Base-by-base conservation (phyloP, 331 rosid genomes). In the Malus hybrid region DNA sequence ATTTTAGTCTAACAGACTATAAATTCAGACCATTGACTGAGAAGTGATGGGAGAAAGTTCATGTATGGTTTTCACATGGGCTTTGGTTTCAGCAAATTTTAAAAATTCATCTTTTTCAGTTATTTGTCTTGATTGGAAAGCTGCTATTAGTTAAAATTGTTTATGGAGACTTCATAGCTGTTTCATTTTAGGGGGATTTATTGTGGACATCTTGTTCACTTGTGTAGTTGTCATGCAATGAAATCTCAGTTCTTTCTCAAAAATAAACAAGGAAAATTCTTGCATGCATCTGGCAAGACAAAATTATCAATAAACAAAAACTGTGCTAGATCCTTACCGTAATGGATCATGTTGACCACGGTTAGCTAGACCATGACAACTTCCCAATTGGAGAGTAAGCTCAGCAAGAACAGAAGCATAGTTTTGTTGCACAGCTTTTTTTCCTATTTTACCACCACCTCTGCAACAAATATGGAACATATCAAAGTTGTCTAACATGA, bases 401-500 rank as follows among this genome's bases (percentile, higher is more conserved):
- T 94, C 97, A 73, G 96, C 93, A 69, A 94, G 95, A 80, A 94
- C 97, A 74, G 90, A 90, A 81, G 99, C 92, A 84, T 94, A 94
- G 77, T 86, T 89, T 77, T 85, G 93, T 79, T 94, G 93, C 74
- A 92, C 97, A 60, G 97, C 90, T 82, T 85, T 89, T 87, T 94
- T 94, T 73, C 99, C 99, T 66, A 92, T 86, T 85, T 88, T 94
- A n/a, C 99, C 99, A 55, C 99, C 97, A 73, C 99, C 97, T 83
- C 99, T 94, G 87, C 90, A 85, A 85, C 73, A 81, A 83, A 46
- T 65, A 56, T 24, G 3, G 73, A 56, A 52, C 75, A 70, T 36
- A 55, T 34, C 19, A 59, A 84, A 74, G 72, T 67, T 65, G 36
- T 52, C 65, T 36, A 76, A 75, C 79, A 63, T 65, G 5, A 71